Evolutionary conservation across 192 early-diverging fungal species (phyloP).

Genomic region (Blastocladiella britannica): DNA sequence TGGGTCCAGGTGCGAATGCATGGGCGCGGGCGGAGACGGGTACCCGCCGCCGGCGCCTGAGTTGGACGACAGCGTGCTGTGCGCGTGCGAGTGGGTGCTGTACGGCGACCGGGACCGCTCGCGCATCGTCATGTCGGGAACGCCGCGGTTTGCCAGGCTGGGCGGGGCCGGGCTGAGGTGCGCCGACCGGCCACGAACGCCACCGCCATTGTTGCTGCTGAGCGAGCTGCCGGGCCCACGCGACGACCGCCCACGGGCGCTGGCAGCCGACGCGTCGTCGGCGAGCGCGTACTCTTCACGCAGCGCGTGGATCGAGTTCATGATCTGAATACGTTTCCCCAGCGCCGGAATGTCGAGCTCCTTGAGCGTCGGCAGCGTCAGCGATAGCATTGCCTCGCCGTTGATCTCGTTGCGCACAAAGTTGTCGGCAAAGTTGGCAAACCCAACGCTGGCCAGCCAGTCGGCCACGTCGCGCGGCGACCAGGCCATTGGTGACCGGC

Average conservation of each 20-base stretch:
- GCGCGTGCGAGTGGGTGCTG: neutral
- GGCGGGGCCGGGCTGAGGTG: neutral
- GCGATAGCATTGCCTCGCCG: conserved; percentile 37
- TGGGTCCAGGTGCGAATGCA: neutral
- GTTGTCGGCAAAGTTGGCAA: conserved; percentile 16
- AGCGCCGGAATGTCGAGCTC: conserved; percentile 42
- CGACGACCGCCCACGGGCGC: too few species aligned
- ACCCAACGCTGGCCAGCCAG: conserved; percentile 33
- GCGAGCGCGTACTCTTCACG: conserved; percentile 13
- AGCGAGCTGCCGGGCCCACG: neutral
- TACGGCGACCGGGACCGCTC: too few species aligned
- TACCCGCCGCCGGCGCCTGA: neutral
- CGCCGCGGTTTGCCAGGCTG: too few species aligned
- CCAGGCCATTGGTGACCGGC: conserved; percentile 24
- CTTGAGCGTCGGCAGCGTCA: conserved; percentile 37
- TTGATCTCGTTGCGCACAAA: conserved; percentile 43
- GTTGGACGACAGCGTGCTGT: neutral
- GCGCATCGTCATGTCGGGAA: too few species aligned
- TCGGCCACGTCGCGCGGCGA: conserved; percentile 29
- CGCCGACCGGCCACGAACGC: neutral
- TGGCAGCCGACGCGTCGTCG: neutral
- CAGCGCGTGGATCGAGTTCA: conserved; percentile 36
- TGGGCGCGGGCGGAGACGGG: too few species aligned
- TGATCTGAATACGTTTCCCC: conserved; percentile 41
- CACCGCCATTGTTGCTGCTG: too few species aligned